Percentiles rank a stretch among this genome's conserved stretches.
These are phyloP conservation scores for Phylloporus arenicola DNA, from an alignment of 768 basidiomycete species.

Conservation along the genomic window DNA sequence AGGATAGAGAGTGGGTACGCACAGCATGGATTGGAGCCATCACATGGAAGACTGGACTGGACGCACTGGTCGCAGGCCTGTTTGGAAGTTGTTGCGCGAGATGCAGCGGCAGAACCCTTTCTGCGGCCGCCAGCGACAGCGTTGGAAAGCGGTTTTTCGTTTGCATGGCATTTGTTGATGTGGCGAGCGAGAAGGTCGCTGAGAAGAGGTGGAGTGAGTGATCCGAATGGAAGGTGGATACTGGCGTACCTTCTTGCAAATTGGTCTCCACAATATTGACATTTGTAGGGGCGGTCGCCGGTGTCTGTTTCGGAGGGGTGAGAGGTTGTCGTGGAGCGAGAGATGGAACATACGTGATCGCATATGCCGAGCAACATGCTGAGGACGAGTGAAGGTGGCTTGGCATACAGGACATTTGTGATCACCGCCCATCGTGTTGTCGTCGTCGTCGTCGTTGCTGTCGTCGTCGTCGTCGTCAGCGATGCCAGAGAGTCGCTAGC, in stretches of 20 bases:
- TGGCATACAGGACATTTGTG: constrained; percentile 86
- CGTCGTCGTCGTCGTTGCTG: neutral
- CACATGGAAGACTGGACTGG: constrained; percentile 67
- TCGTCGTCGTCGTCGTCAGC: constrained; percentile 10
- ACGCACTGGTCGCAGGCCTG: constrained; percentile 86
- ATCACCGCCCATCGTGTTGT: constrained; percentile 63
- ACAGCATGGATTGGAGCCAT: constrained; percentile 78
- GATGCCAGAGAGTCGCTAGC: constrained; percentile 18
- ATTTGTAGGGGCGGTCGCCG: constrained; percentile 86
- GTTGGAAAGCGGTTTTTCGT: constrained; percentile 50
- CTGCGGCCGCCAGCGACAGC: constrained; percentile 40
- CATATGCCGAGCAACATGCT: constrained; percentile 89
- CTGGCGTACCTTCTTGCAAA: constrained; percentile 69
- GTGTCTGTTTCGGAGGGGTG: constrained; percentile 50
- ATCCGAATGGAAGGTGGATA: constrained; percentile 6
- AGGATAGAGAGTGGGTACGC: constrained; percentile 23
- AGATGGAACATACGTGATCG: constrained; percentile 66
- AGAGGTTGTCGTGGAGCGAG: constrained; percentile 19
- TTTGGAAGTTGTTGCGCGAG: constrained; percentile 72
- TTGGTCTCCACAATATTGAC: constrained; percentile 83
- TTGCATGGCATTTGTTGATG: constrained; percentile 82
- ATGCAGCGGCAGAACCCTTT: constrained; percentile 61
- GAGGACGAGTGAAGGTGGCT: constrained; percentile 82
- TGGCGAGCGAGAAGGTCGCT: constrained; percentile 85
- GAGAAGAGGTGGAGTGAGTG: constrained; percentile 3